A percentile compares a stretch with the other conserved stretches of the same genome.
Conservation (phyloP, 371 early-diverging fungal species). For the Mucor mucedo region DNA sequence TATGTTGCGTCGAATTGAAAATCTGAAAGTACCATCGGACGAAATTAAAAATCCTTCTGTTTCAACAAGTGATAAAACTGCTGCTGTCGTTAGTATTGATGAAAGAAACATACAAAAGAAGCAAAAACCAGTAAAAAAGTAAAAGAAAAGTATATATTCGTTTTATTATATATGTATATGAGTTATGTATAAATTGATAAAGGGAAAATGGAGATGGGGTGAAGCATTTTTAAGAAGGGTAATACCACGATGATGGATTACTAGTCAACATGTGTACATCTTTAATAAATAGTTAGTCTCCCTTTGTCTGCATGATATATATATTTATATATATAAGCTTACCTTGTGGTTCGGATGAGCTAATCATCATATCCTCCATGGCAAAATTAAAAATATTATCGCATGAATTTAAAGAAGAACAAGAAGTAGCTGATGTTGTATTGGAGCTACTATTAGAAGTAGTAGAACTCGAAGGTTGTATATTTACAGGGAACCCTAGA, state of each 20-base stretch:
- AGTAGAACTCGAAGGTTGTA: slow-evolving; percentile 24
- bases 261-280: slow-evolving; percentile 8
- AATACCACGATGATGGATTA: slow-evolving; percentile 1
- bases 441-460: slow-evolving; percentile 16
- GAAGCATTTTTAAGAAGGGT: not conserved
- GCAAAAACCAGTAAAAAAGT: not conserved
- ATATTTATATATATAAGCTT: not conserved
- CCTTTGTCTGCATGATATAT: not conserved
- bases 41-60: slow-evolving; percentile 2
- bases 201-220: not conserved
- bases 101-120: slow-evolving; percentile 13
- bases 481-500: slow-evolving; percentile 10
- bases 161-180: not conserved
- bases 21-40: slow-evolving; percentile 1
- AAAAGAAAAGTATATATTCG: not conserved
- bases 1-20: slow-evolving; percentile 47
- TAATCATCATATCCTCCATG: slow-evolving; percentile 19
- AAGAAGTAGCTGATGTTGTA: slow-evolving; percentile 18
- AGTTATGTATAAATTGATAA: not conserved
- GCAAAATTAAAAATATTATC: slow-evolving; percentile 21
- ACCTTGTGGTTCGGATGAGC: slow-evolving; percentile 12
- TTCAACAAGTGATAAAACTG: not conserved
- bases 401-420: slow-evolving; percentile 19
- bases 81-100: slow-evolving; percentile 14
- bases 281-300: not conserved